Evolutionary conservation across 345 rosid species (phyloP).

Genomic region (Sapria himalayana): DNA sequence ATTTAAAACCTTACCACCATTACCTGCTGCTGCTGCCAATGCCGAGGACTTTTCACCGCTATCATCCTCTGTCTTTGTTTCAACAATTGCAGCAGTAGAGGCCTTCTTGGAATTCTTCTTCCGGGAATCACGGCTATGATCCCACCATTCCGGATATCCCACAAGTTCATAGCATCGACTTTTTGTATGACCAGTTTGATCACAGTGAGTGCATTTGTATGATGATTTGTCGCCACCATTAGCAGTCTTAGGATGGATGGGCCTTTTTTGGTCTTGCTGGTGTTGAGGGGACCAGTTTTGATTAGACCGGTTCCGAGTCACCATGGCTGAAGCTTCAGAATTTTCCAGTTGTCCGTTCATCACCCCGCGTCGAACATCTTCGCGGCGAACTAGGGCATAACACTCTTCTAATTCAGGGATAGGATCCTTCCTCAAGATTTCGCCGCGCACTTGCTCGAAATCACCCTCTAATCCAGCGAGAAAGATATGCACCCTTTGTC

Average conservation of each 20-base stretch:
- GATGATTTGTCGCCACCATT: too few species aligned
- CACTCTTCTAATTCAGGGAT: neutral
- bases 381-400: neutral
- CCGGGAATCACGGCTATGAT: too few species aligned
- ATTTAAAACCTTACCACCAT: neutral
- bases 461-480: neutral
- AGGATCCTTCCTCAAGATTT: neutral
- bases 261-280: too few species aligned
- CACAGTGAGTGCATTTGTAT: slow-evolving; percentile 2
- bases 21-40: neutral
- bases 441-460: neutral
- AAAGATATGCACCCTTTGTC: neutral
- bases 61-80: neutral
- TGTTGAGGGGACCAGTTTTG: too few species aligned
- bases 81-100: neutral
- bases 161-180: neutral
- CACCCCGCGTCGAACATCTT: too few species aligned
- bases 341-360: too few species aligned
- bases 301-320: too few species aligned
- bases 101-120: neutral
- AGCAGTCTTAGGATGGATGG: too few species aligned
- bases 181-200: neutral
- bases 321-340: too few species aligned
- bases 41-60: neutral
- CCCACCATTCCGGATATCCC: neutral